phyloP scores from a whole-genome alignment of 2,329 filamentous ascomycete species.

The Phialophora expanda region DNA sequence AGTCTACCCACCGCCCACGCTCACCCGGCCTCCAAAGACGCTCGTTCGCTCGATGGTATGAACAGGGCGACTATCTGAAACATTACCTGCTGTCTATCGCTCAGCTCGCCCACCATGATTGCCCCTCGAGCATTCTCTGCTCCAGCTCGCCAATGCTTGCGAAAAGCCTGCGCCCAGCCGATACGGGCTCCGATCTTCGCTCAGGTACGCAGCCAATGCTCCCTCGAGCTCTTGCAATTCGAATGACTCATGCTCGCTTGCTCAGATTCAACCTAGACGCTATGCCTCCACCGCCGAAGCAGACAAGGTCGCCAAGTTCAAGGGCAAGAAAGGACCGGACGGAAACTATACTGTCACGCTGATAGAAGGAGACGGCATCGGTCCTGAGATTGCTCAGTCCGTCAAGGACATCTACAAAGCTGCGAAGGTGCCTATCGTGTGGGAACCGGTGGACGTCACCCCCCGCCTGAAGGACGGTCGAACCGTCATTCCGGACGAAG shows the following conservation, averaged over 20 bases:
- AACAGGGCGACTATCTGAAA: conserved; percentile 38
- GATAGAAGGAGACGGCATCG: conserved; percentile 99
- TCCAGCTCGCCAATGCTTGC: conserved; percentile 79
- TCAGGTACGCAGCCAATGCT: conserved; percentile 59
- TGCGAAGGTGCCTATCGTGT: conserved; percentile 93
- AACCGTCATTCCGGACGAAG: conserved; percentile 89
- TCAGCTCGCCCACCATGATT: conserved; percentile 68
- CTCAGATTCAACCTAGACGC: conserved; percentile 63
- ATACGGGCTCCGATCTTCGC: conserved; percentile 56
- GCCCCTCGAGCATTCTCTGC: conserved; percentile 77
- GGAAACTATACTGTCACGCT: conserved; percentile 95
- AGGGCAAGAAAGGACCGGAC: conserved; percentile 84
- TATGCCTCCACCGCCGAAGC: conserved; percentile 56
- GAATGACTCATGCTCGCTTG: conserved; percentile 25
- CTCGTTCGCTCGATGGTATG: conserved; percentile 29
- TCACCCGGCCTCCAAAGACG: neutral
- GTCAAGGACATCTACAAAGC: conserved; percentile 99
- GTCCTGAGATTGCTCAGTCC: conserved; percentile 94
- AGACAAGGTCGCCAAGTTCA: conserved; percentile 87
- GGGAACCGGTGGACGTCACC: conserved; percentile 96
- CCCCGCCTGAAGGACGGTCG: conserved; percentile 92
- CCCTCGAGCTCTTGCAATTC: conserved; percentile 16
- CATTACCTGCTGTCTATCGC: conserved; percentile 35
- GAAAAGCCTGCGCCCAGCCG: conserved; percentile 61
- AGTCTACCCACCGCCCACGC: neutral